Evolutionary conservation across 2,329 filamentous ascomycete genomes (phyloP).

Genomic region (Calonectria hongkongensis): DNA sequence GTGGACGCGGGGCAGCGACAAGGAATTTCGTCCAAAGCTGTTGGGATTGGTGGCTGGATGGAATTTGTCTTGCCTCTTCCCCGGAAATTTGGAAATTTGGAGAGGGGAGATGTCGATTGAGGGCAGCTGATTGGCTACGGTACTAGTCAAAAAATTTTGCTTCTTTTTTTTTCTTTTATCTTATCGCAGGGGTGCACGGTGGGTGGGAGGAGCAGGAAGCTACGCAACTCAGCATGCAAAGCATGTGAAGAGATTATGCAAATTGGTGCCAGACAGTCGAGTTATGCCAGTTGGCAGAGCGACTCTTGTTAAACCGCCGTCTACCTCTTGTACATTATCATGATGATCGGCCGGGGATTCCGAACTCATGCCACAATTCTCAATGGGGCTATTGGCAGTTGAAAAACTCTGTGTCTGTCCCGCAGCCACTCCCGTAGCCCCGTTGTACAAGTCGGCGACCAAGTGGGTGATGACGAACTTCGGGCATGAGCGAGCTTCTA

Average conservation of each 20-base stretch:
- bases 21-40: conserved; percentile 27
- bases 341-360: not conserved
- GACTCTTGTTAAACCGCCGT: not conserved
- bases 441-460: not conserved
- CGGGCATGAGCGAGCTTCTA: not conserved
- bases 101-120: not conserved
- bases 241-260: conserved; percentile 23
- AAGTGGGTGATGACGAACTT: not conserved
- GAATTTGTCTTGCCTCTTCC: conserved; percentile 19
- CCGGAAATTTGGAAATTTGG: not conserved
- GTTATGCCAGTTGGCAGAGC: conserved; percentile 3
- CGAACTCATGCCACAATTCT: not conserved
- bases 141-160: not conserved
- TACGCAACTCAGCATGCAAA: not conserved
- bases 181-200: conserved; percentile 20
- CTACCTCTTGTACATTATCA: not conserved
- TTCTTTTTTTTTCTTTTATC: conserved; percentile 13
- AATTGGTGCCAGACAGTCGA: conserved; percentile 4
- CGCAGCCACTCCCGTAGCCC: conserved; percentile 18
- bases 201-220: not conserved
- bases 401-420: not conserved
- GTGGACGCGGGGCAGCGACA: conserved; percentile 27
- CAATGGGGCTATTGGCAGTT: not conserved
- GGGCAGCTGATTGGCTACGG: conserved; percentile 15
- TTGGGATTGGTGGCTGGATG: conserved; percentile 29